Conservation (phyloP, 495 filamentous ascomycete species). For the Neurospora sp. region DNA sequence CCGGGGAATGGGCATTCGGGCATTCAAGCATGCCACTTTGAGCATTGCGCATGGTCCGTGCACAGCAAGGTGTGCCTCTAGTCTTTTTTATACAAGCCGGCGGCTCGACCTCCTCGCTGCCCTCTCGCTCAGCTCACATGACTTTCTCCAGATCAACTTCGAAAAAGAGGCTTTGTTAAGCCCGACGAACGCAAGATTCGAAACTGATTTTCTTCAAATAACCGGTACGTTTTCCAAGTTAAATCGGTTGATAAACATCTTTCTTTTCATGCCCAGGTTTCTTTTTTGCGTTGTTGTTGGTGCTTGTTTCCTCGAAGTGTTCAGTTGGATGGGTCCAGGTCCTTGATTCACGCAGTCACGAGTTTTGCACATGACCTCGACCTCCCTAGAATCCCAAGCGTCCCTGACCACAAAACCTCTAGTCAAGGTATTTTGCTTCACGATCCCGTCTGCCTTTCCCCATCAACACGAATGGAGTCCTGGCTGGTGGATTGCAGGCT, state of each 20-base stretch:
- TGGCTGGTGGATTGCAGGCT: background rate
- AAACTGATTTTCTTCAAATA: slow-evolving; percentile 1
- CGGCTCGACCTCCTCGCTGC: background rate
- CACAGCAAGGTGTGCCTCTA: slow-evolving; percentile 2
- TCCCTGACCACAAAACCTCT: background rate
- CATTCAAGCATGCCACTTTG: background rate
- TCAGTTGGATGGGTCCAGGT: slow-evolving; percentile 4
- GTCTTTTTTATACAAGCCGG: slow-evolving; percentile 11
- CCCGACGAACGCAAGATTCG: background rate
- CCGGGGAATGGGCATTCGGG: background rate
- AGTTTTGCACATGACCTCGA: slow-evolving; percentile 33
- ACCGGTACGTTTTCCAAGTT: slow-evolving; percentile 12
- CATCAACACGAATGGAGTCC: background rate
- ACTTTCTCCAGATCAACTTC: slow-evolving; percentile 21
- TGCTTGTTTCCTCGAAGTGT: background rate
- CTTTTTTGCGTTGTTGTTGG: slow-evolving; percentile 5
- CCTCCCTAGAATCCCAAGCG: slow-evolving; percentile 6
- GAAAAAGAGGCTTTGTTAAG: background rate
- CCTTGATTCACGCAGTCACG: slow-evolving; percentile 21
- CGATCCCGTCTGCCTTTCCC: background rate
- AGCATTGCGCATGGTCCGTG: slow-evolving; percentile 13
- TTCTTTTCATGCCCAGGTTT: background rate
- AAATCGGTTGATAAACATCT: background rate
- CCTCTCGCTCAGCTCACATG: slow-evolving; percentile 23
- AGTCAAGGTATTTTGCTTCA: background rate